Conservation (phyloP, 1,284 basidiomycete species). For the Moesziomyces globuligerus region DNA sequence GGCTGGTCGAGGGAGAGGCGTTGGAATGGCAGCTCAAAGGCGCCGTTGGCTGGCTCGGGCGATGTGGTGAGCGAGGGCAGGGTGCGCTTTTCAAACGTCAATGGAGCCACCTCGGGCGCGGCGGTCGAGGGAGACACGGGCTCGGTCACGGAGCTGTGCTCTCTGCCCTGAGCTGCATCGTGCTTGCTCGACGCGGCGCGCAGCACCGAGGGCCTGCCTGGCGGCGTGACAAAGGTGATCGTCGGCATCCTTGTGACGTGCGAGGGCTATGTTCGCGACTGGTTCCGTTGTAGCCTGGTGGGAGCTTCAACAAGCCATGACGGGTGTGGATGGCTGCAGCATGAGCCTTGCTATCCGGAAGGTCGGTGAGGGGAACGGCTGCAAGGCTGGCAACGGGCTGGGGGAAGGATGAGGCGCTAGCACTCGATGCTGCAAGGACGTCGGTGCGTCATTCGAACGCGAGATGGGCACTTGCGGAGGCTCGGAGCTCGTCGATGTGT, state of each 20-base stretch:
- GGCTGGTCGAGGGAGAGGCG: constrained; percentile 11
- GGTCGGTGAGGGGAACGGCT: too few species aligned
- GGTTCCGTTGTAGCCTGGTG: background rate
- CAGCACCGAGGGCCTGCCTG: constrained; percentile 24
- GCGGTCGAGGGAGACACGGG: background rate
- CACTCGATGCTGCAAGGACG: too few species aligned
- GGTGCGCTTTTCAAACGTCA: constrained; percentile 38
- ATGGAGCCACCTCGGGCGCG: constrained; percentile 9
- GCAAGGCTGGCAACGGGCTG: too few species aligned
- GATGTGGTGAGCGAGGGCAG: constrained; percentile 28
- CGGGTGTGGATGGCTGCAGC: too few species aligned
- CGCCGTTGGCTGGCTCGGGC: constrained; percentile 20
- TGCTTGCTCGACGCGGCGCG: constrained; percentile 4
- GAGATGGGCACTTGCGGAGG: too few species aligned
- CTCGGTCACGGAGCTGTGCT: background rate
- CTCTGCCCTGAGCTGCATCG: constrained; percentile 2
- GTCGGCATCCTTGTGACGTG: constrained; percentile 19
- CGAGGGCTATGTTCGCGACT: background rate
- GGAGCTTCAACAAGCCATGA: too few species aligned
- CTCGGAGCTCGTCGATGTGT: too few species aligned
- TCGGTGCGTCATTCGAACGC: too few species aligned
- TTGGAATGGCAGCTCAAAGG: constrained; percentile 10
- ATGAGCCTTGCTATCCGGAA: background rate
- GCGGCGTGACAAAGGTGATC: constrained; percentile 41
- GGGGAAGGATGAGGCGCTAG: too few species aligned